phyloP scores from a whole-genome alignment of 108 stramenopile genomes.

The Nitzschia palea region DNA sequence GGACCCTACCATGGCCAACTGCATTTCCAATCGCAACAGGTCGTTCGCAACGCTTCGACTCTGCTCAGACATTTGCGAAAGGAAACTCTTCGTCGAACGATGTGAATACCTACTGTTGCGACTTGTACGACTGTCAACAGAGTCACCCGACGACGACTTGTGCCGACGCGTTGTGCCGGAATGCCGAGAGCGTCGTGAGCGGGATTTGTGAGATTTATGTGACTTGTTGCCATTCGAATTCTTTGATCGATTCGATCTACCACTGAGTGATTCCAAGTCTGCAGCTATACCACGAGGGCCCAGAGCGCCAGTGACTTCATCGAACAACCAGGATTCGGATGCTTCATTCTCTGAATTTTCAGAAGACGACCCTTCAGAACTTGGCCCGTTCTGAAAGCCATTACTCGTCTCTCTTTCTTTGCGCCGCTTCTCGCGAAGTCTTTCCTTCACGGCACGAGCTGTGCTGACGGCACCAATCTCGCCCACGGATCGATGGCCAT shows the following conservation, averaged over 20 bases:
- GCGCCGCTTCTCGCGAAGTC: constrained; percentile 40
- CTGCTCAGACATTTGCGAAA: constrained; percentile 87
- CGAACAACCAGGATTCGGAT: constrained; percentile 75
- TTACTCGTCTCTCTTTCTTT: constrained; percentile 29
- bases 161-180: constrained; percentile 10
- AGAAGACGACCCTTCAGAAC: constrained; percentile 25
- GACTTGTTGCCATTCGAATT: constrained; percentile 61
- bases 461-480: constrained; percentile 29
- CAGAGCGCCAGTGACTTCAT: constrained; percentile 82
- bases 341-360: constrained; percentile 50
- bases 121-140: constrained; percentile 53
- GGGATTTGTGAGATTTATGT: constrained; percentile 55
- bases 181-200: constrained; percentile 12
- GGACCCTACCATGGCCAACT: constrained; percentile 82
- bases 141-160: constrained; percentile 33
- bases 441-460: constrained; percentile 51
- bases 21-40: constrained; percentile 80
- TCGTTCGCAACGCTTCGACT: constrained; percentile 87
- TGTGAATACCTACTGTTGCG: constrained; percentile 70
- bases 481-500: constrained; percentile 27
- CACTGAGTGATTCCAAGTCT: constrained; percentile 81
- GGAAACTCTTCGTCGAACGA: constrained; percentile 72
- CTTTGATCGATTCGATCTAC: constrained; percentile 73
- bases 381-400: constrained; percentile 2
- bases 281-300: constrained; percentile 80